Conservation (phyloP, 176 grass and related monocot genomes). For the Ananas comosus region DNA sequence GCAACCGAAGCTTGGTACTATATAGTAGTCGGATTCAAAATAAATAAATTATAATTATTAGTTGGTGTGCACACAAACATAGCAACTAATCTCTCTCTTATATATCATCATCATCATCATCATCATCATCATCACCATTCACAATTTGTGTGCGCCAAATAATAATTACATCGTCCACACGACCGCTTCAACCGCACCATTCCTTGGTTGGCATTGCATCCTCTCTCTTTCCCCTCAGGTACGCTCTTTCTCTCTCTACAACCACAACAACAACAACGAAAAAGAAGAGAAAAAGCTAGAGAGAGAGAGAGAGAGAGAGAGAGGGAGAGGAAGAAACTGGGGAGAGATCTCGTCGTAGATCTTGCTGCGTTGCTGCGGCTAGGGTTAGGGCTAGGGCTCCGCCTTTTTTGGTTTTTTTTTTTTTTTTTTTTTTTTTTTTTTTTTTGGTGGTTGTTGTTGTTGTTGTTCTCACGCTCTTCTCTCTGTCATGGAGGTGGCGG, state of each 20-base stretch:
- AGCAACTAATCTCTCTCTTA: not conserved
- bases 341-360: constrained; percentile 3
- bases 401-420: not conserved
- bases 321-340: not conserved
- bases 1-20: too few relatives aligned
- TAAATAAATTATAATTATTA: too few relatives aligned
- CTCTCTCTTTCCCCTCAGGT: not conserved
- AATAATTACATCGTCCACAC: not conserved
- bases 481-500: not conserved
- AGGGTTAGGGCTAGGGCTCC: constrained; percentile 5
- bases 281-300: not conserved
- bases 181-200: constrained; percentile 13
- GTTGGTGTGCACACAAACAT: not conserved
- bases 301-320: not conserved
- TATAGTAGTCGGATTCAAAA: too few relatives aligned
- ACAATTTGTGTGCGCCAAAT: too few relatives aligned
- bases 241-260: not conserved
- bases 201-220: not conserved
- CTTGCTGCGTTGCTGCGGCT: not conserved
- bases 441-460: not conserved
- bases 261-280: too few relatives aligned
- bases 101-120: not conserved
- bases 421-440: not conserved
- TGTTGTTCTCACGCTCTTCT: too few relatives aligned
- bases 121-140: not conserved